These are phyloP conservation scores for Periconia digitata DNA, from an alignment of 2,329 filamentous ascomycete genomes.

Conservation along the genomic window DNA sequence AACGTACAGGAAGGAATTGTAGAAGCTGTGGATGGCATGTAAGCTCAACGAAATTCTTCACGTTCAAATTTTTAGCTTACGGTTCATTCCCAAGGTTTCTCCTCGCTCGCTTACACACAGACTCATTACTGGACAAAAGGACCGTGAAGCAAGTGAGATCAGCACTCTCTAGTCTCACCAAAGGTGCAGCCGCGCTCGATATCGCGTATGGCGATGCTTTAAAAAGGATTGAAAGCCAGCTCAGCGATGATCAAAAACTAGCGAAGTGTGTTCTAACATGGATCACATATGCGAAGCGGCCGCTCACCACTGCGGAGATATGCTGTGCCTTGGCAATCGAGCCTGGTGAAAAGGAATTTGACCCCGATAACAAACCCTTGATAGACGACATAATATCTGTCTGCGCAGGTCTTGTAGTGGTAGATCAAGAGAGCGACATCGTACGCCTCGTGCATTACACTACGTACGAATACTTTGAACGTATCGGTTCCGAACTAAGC, in stretches of 20 bases:
- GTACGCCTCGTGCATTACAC: conserved; percentile 35
- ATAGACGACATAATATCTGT: conserved; percentile 16
- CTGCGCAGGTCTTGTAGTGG: conserved; percentile 34
- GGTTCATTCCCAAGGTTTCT: conserved; percentile 37
- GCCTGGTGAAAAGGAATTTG: conserved; percentile 2
- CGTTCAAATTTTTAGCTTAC: too few relatives aligned
- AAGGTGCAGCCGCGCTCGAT: conserved; percentile 36
- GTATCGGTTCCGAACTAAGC: conserved; percentile 21
- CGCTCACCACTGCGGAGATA: conserved; percentile 15
- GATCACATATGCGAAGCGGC: conserved; percentile 16
- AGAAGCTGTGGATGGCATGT: conserved; percentile 20
- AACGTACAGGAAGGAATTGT: conserved; percentile 17
- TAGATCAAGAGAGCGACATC: conserved; percentile 29
- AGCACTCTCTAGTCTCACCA: conserved; percentile 35
- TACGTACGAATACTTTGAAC: conserved; percentile 31
- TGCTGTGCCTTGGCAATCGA: conserved; percentile 16
- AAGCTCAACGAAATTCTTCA: too few relatives aligned
- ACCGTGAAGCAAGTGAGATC: conserved; percentile 36
- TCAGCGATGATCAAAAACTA: conserved; percentile 30
- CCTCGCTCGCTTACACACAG: conserved; percentile 43
- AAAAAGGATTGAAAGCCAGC: conserved; percentile 47
- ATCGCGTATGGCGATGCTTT: conserved; percentile 48
- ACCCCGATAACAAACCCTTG: conserved; percentile 15
- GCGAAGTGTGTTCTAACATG: conserved; percentile 34
- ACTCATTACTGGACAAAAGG: conserved; percentile 35